phyloP scores from a whole-genome alignment of 495 filamentous ascomycete genomes.

The Penicillium malachiteum region DNA sequence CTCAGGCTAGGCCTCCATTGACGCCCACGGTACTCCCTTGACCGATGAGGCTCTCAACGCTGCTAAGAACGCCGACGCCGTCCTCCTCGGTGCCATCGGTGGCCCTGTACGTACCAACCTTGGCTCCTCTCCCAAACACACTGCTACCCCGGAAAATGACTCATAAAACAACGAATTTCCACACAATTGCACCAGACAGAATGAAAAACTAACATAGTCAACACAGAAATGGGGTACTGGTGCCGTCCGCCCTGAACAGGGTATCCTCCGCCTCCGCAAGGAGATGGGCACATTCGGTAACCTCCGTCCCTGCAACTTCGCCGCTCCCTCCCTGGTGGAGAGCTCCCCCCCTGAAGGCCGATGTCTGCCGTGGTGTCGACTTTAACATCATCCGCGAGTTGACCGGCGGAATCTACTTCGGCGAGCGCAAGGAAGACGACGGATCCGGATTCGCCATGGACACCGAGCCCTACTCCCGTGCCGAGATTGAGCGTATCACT shows the following conservation, averaged over 20 bases:
- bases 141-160: too few relatives aligned
- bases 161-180: too few relatives aligned
- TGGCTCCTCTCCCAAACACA: too few relatives aligned
- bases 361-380: conserved; percentile 83
- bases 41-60: conserved; percentile 83
- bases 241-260: conserved; percentile 88
- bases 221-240: conserved; percentile 88
- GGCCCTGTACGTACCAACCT: conserved; percentile 63
- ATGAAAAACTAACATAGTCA: background rate
- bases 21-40: conserved; percentile 72
- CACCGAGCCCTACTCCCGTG: conserved; percentile 83
- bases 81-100: conserved; percentile 92
- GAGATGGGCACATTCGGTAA: conserved; percentile 95
- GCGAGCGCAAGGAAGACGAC: conserved; percentile 80
- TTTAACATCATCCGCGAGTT: conserved; percentile 95
- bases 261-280: conserved; percentile 89
- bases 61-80: conserved; percentile 86
- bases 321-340: conserved; percentile 82
- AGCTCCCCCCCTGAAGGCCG: conserved; percentile 85
- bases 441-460: conserved; percentile 78
- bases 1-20: conserved; percentile 68
- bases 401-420: conserved; percentile 96
- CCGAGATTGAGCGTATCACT: conserved; percentile 87
- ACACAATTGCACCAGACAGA: background rate
- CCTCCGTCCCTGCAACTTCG: conserved; percentile 96